Evolutionary conservation across 2,329 filamentous ascomycete genomes (phyloP), one percentile per base, ranked within the genome.

Genomic region (Aspergillus sp.): DNA sequence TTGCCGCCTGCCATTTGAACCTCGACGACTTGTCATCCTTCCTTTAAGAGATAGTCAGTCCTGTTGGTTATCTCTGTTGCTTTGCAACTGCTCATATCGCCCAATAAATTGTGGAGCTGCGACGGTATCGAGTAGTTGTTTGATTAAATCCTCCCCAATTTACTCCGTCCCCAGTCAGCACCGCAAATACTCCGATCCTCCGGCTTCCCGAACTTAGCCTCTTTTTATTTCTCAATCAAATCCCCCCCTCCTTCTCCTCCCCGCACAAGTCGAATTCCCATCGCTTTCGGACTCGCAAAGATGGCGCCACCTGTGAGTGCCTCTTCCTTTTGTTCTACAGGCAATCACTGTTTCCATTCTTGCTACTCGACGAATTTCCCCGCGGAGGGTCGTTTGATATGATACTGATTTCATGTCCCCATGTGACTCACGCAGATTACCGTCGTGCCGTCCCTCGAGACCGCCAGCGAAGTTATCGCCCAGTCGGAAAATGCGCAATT

Each of bases 381-480:
- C 28, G 23, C 25, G n/a, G 19, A 13, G 15, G 21, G 28, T 21
- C 5, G 7, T 48, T 10, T 25, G 19, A 23, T 23, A 25, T 52
- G 19, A 58, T 58, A 50, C 57, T 67, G 56, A 63, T 57, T 15
- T 38, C 38, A 28, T 51, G 39, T 36, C 10, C 39, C 43, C 13
- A 41, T 52, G 55, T 48, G 66, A 64, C 60, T 64, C 61, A 67
- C 64, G 65, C 69, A 84, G 82, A 74, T 77, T 63, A 77, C 76
- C 32, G 76, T 87, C 64, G 82, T 86, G 72, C 88, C 88, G 55
- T 86, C 87, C 21, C 76, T 90, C 53, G 84, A 88, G 66, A 82
- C 83, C 23, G 80, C 89, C 57, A 81, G 78, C 65, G 80, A 85
- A 57, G 80, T 89, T 50, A 75, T 90, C 65, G 74, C 80, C 49